Evolutionary conservation across 2,329 filamentous ascomycete genomes (phyloP), one percentile per base, ranked within the genome.

Genomic region (Epichloe aotearoae): DNA sequence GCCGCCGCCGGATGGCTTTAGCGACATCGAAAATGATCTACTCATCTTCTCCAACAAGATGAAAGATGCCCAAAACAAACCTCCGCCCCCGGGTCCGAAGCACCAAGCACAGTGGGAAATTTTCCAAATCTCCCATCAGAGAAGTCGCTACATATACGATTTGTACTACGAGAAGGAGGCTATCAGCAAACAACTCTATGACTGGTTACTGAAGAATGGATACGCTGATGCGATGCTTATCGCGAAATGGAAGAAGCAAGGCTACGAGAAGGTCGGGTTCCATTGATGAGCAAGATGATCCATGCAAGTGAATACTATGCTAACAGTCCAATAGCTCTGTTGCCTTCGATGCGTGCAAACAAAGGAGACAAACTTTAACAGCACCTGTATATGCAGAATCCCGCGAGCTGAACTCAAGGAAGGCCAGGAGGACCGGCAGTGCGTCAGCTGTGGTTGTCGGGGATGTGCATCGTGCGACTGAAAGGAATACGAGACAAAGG

Each of bases 181-280:
- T 48, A 97, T 98, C 66, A 86, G 81, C 68, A 91, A 86, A 70
- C 75, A 84, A 68, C 75, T 98, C 19, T 98, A 98, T 69, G 93
- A 97, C 59, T 98, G 88, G 84, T 73, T 97, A 56, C 73, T 98
- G 53, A 98, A 98, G 78, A 96, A 98, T 64, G 83, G 84, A 47
- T 97, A 98, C 66, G 93, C 90, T 5, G 93, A 98, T 69, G 82
- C 87, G 44, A 93, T 90, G 73, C 73, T 98, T 63, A 97, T 98
- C 64, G 93, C 93, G 14, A 98, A 98, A 73, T 98, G 93, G 93
- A 98, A 98, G 80, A 98, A 98, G 73, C 86, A 94, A 62, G 93
- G 93, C 15, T 98, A 98, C 63, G 93, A 98, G 69, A 96, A 97
- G 82, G 87, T 88, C 66, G 48, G 48, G 75, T 66, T 30, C 17